phyloP scores from a whole-genome alignment of 352 stramenopile species.

The Pythium phragmiticola region DNA sequence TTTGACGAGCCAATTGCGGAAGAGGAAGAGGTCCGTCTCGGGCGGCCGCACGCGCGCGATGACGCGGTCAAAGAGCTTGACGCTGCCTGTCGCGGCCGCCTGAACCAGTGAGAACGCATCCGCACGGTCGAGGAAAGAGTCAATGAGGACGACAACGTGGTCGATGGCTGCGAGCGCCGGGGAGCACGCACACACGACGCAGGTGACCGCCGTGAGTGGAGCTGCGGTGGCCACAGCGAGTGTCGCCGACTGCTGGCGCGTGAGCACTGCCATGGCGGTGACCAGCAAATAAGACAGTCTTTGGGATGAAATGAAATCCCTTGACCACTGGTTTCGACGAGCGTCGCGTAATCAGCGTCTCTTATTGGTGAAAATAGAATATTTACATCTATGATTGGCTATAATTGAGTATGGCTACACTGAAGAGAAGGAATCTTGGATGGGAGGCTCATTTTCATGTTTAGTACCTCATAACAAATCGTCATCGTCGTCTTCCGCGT shows the following conservation, averaged over 20 bases:
- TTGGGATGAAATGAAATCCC: constrained; percentile 3
- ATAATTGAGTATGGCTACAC: constrained; percentile 16
- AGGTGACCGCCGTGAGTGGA: constrained; percentile 25
- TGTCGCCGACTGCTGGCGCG: constrained; percentile 17
- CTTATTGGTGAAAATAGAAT: constrained; percentile 11
- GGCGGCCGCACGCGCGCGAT: constrained; percentile 19
- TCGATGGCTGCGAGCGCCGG: constrained; percentile 26
- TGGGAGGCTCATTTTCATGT: not conserved
- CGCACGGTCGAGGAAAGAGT: constrained; percentile 28
- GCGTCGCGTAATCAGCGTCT: constrained; percentile 13
- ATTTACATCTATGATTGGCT: constrained; percentile 1
- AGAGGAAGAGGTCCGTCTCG: constrained; percentile 24
- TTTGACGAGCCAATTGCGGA: constrained; percentile 31
- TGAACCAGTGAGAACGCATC: constrained; percentile 19
- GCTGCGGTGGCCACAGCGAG: constrained; percentile 15
- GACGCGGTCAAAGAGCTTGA: constrained; percentile 31
- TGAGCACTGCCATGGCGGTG: constrained; percentile 7
- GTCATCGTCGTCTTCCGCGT: not conserved
- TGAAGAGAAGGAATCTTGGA: not conserved
- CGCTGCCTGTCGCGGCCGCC: constrained; percentile 20
- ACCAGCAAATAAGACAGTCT: not conserved
- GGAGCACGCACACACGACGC: constrained; percentile 20
- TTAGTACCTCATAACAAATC: constrained; percentile 2
- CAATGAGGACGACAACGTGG: constrained; percentile 27
- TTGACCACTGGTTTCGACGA: constrained; percentile 7